Percentiles rank a stretch among this genome's conserved stretches.
Conservation (phyloP, 352 stramenopile genomes). For the Salisapilia sapeloensis region DNA sequence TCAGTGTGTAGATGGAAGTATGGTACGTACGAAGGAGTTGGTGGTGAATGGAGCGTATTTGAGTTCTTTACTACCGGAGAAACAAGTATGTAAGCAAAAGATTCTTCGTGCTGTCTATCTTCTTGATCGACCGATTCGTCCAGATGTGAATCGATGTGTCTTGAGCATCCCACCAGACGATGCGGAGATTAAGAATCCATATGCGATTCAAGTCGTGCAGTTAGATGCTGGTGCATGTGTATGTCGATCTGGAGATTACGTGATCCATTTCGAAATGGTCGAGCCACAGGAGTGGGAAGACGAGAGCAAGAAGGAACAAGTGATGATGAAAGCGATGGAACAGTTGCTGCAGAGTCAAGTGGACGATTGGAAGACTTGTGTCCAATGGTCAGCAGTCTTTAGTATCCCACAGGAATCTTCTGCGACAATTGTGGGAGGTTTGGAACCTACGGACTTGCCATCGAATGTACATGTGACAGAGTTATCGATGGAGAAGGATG, state of each 20-base stretch:
- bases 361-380: slow-evolving; percentile 7
- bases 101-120: slow-evolving; percentile 45
- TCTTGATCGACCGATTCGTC: slow-evolving; percentile 17
- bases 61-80: slow-evolving; percentile 5
- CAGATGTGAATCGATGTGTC: slow-evolving; percentile 27
- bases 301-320: slow-evolving; percentile 12
- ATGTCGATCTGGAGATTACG: slow-evolving; percentile 32
- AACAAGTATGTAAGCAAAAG: slow-evolving; percentile 8
- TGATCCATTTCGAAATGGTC: slow-evolving; percentile 49
- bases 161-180: slow-evolving; percentile 52
- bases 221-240: slow-evolving; percentile 45
- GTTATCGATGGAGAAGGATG: slow-evolving; percentile 7
- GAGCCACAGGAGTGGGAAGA: slow-evolving; percentile 19
- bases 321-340: slow-evolving; percentile 18
- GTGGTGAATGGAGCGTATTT: slow-evolving; percentile 43
- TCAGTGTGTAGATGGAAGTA: slow-evolving; percentile 15
- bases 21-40: slow-evolving; percentile 26
- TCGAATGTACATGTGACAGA: slow-evolving; percentile 29
- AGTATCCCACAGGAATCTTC: slow-evolving; percentile 32
- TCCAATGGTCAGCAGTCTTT: slow-evolving; percentile 41
- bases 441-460: slow-evolving; percentile 9
- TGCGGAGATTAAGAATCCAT: slow-evolving; percentile 24
- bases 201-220: slow-evolving; percentile 55
- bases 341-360: slow-evolving; percentile 8
- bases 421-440: slow-evolving; percentile 2